Evolutionary conservation across 257 asterid species (phyloP).

Genomic region (Sherardia arvensis): DNA sequence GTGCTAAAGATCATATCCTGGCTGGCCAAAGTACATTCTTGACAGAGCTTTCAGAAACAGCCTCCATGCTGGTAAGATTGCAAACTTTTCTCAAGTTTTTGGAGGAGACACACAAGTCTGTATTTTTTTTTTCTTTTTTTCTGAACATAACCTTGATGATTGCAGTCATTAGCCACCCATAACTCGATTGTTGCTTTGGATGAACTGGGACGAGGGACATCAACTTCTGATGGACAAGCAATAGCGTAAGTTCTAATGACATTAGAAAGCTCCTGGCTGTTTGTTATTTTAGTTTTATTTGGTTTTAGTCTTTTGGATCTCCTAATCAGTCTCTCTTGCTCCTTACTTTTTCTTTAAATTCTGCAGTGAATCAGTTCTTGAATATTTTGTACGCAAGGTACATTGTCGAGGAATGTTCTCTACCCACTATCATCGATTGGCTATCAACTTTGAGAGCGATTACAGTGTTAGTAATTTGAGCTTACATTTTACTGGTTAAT

Average conservation of each 20-base stretch:
- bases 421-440: slow-evolving; percentile 88
- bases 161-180: slow-evolving; percentile 70
- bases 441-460: slow-evolving; percentile 68
- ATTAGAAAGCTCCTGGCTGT: neutral
- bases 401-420: slow-evolving; percentile 97
- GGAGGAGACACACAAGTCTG: slow-evolving; percentile 1
- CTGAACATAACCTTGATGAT: slow-evolving; percentile 14
- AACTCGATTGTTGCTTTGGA: slow-evolving; percentile 87
- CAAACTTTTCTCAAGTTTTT: slow-evolving; percentile 1
- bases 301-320: neutral
- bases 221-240: slow-evolving; percentile 99
- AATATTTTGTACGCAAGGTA: slow-evolving; percentile 69
- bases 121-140: neutral
- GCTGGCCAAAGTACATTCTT: slow-evolving; percentile 95
- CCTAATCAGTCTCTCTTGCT: slow-evolving; percentile 18
- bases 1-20: slow-evolving; percentile 97
- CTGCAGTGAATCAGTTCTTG: slow-evolving; percentile 85
- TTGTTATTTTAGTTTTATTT: neutral
- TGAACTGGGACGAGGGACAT: slow-evolving; percentile 97
- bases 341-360: neutral
- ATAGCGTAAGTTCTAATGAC: slow-evolving; percentile 68
- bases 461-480: slow-evolving; percentile 41
- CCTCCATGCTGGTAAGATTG: slow-evolving; percentile 81
- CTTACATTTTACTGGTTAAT: neutral
- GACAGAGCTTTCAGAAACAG: slow-evolving; percentile 86